Base-by-base conservation (phyloP, 495 filamentous ascomycete genomes). In the Aspergillus avenaceus region DNA sequence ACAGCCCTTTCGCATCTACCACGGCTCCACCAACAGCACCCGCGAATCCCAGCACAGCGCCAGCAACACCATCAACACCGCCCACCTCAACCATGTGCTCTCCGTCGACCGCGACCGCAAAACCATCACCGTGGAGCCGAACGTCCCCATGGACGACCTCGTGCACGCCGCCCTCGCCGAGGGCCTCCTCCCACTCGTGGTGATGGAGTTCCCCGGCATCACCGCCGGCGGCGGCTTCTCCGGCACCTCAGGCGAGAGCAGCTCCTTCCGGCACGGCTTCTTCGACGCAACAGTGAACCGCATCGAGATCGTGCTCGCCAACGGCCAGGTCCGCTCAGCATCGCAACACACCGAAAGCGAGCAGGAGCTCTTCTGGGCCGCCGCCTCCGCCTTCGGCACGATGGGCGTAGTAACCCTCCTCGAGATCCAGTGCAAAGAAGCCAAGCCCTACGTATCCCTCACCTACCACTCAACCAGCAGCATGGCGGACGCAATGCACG, bases 11-110 rank as follows among this genome's bases (percentile, higher is more conserved):
- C 82, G 87, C 45, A 89, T 92, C 66, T 81, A 72, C 66, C 87
- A 91, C 73, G 87, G 88, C 50, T 83, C 83, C 0, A 90, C 87
- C 25, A 91, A 90, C 66, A 84, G 75, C 62, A 91, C 86, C 14
- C 82, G 85, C 1, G 66, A 73, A 41, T 72, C 77, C 41, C 61
- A 62, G 19, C 62, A 62, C 41, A 73, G 73, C 8, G 67, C 86
- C 37, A 79, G 88, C 59, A 66, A 58, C 45, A 64, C 60, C n/a
- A 85, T 74, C 36, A 74, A 64, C 60, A 52, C 50, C 25, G 53
- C 55, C n/a, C 49, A 53, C 31, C 73, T 88, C 14, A 70, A 67
- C 42, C 62, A 73, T 53, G 73, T 88, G 18, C 66, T 88, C 2
- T 32, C 65, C 4, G 65, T 87, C 51, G 70, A 87, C 64, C 50